Base-by-base conservation (phyloP, 768 basidiomycete species). In the Arthromyces matolae region DNA sequence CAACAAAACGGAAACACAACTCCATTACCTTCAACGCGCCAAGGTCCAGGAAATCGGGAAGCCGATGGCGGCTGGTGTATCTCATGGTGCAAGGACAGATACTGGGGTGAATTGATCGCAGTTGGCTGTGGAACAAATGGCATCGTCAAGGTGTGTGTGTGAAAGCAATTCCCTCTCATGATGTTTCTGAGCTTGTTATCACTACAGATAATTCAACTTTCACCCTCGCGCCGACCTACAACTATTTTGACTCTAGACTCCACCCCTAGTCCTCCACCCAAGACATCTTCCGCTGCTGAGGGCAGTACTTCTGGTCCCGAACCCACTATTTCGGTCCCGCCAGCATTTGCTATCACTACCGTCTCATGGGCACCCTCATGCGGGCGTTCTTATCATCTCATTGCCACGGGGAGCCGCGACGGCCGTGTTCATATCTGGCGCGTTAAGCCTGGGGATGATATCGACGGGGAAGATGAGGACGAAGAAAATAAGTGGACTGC, bases 341-440 rank as follows among this genome's bases (percentile, higher is more conserved):
- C 73, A 12, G 70, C 77, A 3, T 81, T 72, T 32, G 80, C 94
- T 2, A 79, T 95, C 41, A 89, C 87, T 0, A 84, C 86, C 24
- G 79, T 98, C 28, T 75, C 93, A 13, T 99, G 94, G 94, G 93
- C 95, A 0, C 90, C 96, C 0, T 86, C 86, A 0, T 95, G 92
- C 50, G 96, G 95, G 5, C 78, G 96, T 22, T 89, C 89, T 1
- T 95, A 93, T 65, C 95, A 98, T 60, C 85, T 97, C 31, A 77
- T 98, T 50, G 96, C 95, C 2, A 90, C 92, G 0, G 96, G 93
- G 13, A 75, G 82, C 24, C 76, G 93, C 24, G 93, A 96, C 62
- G 93, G 93, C 1, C 78, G 80, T 36, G 93, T 97, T 10, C 70
- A 92, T 52, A 89, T 99, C 53, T 97, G 93, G 93, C 82, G 83